Evolutionary conservation across 2,329 filamentous ascomycete genomes (phyloP), one percentile per base, ranked within the genome.

Genomic region (Mycosphaerella sp.): DNA sequence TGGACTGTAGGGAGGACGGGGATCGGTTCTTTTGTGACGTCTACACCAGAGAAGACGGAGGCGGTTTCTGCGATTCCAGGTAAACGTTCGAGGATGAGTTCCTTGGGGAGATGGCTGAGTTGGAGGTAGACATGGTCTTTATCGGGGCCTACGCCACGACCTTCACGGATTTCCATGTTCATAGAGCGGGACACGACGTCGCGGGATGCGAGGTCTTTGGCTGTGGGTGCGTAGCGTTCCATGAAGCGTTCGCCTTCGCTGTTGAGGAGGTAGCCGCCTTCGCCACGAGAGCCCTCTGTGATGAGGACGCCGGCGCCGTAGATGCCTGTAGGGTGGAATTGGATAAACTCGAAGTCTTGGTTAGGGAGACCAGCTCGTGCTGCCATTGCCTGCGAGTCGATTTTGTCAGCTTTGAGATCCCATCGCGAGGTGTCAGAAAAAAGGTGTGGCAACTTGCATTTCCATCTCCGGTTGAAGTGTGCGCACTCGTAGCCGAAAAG

Each of bases 11-110:
- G 76, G 4, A 72, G 58, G 2, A 79, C 76, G 1, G 76, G 76
- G 54, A 79, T 78, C 0, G 76, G 73, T 55, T 78, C 67, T 59
- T 69, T 72, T 11, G 74, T 76, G 21, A 78, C 73, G 57, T 78
- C 75, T 12, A 78, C 74, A 4, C 75, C 75, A 1, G 75, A 73
- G 60, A 78, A 78, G 32, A 78, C 76, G 4, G 66, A 69, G 1
- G 75, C 76, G 10, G 76, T 78, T 60, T 78, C 76, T n/a, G 75
- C 73, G 41, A 78, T 77, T 1, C 75, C 75, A 2, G 76, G 76
- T 11, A 78, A 57, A 14, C 76, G 65, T 53, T 78, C 75, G 51
- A 72, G 67, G 42, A 78, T 75, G 14, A 77, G 66, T 3, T 77
- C 74, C 34, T 67, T 64, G 0, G 75, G 76, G 1, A 78, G 61